Percentiles rank a stretch among this genome's conserved stretches.
Evolutionary conservation across 352 stramenopile species (phyloP).

Genomic region (Phytopythium delawarense): DNA sequence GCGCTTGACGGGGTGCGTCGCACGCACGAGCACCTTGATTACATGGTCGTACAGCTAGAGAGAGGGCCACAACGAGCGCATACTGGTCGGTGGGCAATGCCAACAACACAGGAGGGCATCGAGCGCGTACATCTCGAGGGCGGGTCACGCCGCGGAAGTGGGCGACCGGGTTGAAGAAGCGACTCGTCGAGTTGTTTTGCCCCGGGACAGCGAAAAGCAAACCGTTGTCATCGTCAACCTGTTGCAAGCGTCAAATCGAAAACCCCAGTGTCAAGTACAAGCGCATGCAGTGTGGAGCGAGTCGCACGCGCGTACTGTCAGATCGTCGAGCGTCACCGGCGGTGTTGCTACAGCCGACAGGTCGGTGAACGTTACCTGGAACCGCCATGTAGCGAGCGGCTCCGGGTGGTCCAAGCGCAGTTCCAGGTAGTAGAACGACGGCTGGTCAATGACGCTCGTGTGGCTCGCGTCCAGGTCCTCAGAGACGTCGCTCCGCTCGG

Average conservation of each 20-base stretch:
- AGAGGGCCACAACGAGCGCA: background rate
- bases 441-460: constrained; percentile 19
- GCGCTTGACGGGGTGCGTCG: constrained; percentile 28
- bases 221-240: constrained; percentile 45
- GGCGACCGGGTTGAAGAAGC: constrained; percentile 35
- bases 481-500: background rate
- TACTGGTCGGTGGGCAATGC: background rate
- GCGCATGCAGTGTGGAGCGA: background rate
- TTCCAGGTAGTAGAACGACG: constrained; percentile 50
- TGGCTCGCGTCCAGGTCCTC: background rate
- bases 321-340: constrained; percentile 33
- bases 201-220: constrained; percentile 26
- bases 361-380: constrained; percentile 45
- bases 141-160: constrained; percentile 38
- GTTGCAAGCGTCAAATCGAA: background rate
- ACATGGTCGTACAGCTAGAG: constrained; percentile 46
- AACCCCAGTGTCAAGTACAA: background rate
- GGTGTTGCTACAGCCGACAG: constrained; percentile 18
- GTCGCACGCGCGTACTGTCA: constrained; percentile 19
- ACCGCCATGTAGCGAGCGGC: constrained; percentile 33
- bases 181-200: constrained; percentile 4
- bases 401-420: constrained; percentile 39
- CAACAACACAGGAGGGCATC: background rate
- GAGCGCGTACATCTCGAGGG: constrained; percentile 36
- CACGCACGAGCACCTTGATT: constrained; percentile 41